These are phyloP conservation scores for Globisporangium cylindrosporum DNA, from an alignment of 352 stramenopile genomes.

Conservation along the genomic window DNA sequence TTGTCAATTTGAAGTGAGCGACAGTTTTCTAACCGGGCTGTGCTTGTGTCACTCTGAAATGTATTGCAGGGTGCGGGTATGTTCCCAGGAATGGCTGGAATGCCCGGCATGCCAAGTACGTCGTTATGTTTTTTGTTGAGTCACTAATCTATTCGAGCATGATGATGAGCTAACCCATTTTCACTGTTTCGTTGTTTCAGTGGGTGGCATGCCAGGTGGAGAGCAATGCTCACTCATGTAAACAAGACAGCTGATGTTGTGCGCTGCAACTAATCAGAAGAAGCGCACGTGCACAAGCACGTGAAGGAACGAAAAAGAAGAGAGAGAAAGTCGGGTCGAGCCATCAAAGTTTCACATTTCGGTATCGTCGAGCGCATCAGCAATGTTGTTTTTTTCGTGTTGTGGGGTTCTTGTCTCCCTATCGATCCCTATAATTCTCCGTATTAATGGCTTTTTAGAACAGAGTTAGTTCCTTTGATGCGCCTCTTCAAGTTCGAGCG, in stretches of 20 bases:
- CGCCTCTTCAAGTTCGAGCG: background rate
- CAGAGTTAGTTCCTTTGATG: background rate
- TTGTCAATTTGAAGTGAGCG: background rate
- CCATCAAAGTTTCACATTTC: background rate
- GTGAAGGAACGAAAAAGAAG: background rate
- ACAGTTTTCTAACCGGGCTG: constrained; percentile 4
- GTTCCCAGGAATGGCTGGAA: constrained; percentile 82
- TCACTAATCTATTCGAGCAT: background rate
- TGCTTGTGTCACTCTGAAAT: background rate
- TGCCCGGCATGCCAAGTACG: constrained; percentile 76
- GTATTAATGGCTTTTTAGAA: constrained; percentile 2
- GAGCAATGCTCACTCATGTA: constrained; percentile 81
- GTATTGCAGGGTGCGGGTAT: constrained; percentile 56
- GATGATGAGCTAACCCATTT: background rate
- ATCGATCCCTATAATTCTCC: background rate
- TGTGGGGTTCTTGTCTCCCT: background rate
- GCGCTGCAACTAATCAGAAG: background rate
- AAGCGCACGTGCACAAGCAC: background rate
- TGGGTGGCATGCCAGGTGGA: constrained; percentile 49
- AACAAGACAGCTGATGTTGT: constrained; percentile 1
- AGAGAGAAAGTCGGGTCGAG: background rate
- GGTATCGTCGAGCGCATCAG: constrained; percentile 2
- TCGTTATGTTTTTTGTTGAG: constrained; percentile 6
- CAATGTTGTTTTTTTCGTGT: background rate
- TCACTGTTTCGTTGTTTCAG: constrained; percentile 23